These are phyloP conservation scores for Tirmania nivea DNA, from an alignment of 495 filamentous ascomycete genomes.

Conservation along the genomic window DNA sequence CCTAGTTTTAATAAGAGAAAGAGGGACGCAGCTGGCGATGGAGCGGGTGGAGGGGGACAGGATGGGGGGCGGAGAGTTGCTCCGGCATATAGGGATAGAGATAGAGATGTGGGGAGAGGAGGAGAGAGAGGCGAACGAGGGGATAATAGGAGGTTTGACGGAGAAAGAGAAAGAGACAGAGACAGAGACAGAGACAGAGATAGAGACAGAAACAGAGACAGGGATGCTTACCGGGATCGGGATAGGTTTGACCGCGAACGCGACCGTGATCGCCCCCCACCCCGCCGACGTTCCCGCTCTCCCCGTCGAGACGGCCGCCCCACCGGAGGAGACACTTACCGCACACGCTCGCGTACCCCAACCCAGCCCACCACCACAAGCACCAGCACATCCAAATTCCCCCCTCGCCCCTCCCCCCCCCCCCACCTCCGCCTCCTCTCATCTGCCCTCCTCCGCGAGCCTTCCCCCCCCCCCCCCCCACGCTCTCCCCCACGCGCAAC, in stretches of 20 bases:
- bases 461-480: not conserved
- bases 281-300: not conserved
- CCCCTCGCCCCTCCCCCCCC: conserved; percentile 4
- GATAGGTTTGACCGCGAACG: not conserved
- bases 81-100: too few relatives aligned
- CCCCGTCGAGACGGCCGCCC: not conserved
- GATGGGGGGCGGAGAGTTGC: too few relatives aligned
- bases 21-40: too few relatives aligned
- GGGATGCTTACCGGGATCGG: not conserved
- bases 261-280: not conserved
- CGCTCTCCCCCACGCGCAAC: conserved; percentile 20
- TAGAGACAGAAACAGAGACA: not conserved
- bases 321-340: not conserved
- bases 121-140: too few relatives aligned
- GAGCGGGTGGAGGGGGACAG: too few relatives aligned
- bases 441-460: not conserved
- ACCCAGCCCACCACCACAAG: conserved; percentile 16
- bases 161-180: not conserved
- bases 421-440: not conserved
- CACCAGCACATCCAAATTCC: conserved; percentile 1
- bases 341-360: not conserved
- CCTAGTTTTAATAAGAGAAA: not conserved
- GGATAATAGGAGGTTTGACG: not conserved
- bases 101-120: too few relatives aligned
- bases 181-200: not conserved